These are phyloP conservation scores for Urochloa ruziziensis DNA, from an alignment of 176 grass and related monocot species.

Conservation along the genomic window DNA sequence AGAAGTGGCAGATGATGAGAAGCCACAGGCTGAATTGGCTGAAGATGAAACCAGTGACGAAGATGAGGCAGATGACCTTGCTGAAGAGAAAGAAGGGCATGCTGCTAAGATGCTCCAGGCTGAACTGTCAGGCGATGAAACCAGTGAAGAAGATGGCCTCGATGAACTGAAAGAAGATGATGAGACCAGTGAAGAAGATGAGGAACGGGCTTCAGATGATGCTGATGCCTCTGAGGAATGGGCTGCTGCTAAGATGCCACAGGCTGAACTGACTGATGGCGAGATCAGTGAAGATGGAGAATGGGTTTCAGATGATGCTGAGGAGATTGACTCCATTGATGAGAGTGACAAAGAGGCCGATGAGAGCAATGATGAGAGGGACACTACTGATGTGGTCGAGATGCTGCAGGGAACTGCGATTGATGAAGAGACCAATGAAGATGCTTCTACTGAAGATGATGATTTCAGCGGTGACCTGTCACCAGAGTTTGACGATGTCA, in stretches of 20 bases:
- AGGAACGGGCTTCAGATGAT: constrained; percentile 8
- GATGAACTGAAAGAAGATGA: neutral
- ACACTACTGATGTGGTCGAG: neutral
- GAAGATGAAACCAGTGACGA: constrained; percentile 22
- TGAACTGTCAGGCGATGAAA: constrained; percentile 13
- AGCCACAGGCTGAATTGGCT: neutral
- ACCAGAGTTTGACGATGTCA: constrained; percentile 14
- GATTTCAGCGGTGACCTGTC: constrained; percentile 43
- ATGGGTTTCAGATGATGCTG: neutral
- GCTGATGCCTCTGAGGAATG: constrained; percentile 3
- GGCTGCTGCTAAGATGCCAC: too few species aligned
- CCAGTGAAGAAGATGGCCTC: neutral
- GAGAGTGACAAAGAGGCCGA: neutral
- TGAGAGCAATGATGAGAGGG: neutral
- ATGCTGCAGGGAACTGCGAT: neutral
- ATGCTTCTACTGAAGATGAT: constrained; percentile 33
- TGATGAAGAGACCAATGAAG: neutral
- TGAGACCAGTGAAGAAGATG: too few species aligned
- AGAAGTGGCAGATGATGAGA: neutral
- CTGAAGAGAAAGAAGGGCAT: too few species aligned
- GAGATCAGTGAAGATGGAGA: neutral
- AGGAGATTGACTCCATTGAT: neutral
- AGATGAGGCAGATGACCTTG: neutral
- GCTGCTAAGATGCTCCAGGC: neutral
- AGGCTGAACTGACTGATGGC: too few species aligned